Percentiles rank a stretch among this genome's conserved stretches.
phyloP scores from a whole-genome alignment of 495 filamentous ascomycete genomes.

The Neurospora cerealis region DNA sequence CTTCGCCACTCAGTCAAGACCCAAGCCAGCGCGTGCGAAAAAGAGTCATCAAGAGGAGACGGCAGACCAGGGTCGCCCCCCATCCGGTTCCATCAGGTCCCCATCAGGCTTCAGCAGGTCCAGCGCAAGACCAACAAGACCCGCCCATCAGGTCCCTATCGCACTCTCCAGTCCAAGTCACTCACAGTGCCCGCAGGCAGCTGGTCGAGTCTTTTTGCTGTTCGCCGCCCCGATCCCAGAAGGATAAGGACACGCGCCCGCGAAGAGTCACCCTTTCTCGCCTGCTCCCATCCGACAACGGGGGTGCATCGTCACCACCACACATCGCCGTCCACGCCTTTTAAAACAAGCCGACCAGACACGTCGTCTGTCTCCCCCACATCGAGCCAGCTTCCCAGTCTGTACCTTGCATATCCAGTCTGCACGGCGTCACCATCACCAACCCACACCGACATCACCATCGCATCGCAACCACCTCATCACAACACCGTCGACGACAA shows the following conservation, averaged over 20 bases:
- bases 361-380: neutral
- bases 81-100: neutral
- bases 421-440: conserved; percentile 5
- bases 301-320: conserved; percentile 5
- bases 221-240: neutral
- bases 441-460: neutral
- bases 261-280: conserved; percentile 27
- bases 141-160: conserved; percentile 20
- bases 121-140: conserved; percentile 6
- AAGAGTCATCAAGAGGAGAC: conserved; percentile 34
- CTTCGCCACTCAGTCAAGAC: conserved; percentile 18
- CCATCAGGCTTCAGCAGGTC: neutral
- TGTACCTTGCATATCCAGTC: conserved; percentile 13
- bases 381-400: conserved; percentile 9
- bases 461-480: conserved; percentile 3
- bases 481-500: conserved; percentile 2
- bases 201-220: neutral
- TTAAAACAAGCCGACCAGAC: neutral
- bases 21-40: conserved; percentile 22
- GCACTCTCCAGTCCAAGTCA: conserved; percentile 20
- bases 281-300: conserved; percentile 7
- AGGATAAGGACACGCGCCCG: conserved; percentile 25
- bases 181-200: conserved; percentile 3
- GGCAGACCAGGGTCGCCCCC: conserved; percentile 21
- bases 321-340: neutral